A percentile compares a stretch with the other conserved stretches of the same genome.
Evolutionary conservation across 371 early-diverging fungal species (phyloP).

Genomic region (Rhizopus microsporus): DNA sequence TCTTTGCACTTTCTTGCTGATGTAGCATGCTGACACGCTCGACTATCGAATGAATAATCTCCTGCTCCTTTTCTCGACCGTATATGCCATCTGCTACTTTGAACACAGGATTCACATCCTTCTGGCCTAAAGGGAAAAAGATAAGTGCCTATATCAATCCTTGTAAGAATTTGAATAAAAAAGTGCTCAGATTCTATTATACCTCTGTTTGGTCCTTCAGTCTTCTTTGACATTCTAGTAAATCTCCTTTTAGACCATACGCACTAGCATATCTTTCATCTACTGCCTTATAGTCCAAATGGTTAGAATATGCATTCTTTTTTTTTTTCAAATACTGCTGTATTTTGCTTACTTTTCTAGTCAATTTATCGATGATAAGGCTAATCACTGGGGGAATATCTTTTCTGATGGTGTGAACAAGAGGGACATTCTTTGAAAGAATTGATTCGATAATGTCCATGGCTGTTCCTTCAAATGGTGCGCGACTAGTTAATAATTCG

Average conservation of each 20-base stretch:
- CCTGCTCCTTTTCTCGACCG: slow-evolving; percentile 41
- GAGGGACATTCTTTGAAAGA: slow-evolving; percentile 50
- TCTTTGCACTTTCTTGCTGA: slow-evolving; percentile 15
- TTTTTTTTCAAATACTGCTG: neutral
- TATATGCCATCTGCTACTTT: slow-evolving; percentile 39
- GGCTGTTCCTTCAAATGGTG: slow-evolving; percentile 51
- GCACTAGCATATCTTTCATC: slow-evolving; percentile 59
- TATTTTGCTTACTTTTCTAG: slow-evolving; percentile 43
- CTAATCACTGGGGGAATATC: slow-evolving; percentile 57
- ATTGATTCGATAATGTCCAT: slow-evolving; percentile 57
- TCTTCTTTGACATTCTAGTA: slow-evolving; percentile 47
- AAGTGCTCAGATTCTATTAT: slow-evolving; percentile 11
- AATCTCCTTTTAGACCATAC: slow-evolving; percentile 56
- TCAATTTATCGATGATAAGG: slow-evolving; percentile 57
- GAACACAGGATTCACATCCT: slow-evolving; percentile 47
- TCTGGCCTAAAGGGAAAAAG: slow-evolving; percentile 39
- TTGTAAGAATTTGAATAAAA: neutral
- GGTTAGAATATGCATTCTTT: neutral
- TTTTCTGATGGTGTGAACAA: slow-evolving; percentile 43
- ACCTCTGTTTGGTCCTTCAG: slow-evolving; percentile 21
- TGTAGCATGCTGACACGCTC: slow-evolving; percentile 24
- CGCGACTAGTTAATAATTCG: slow-evolving; percentile 46
- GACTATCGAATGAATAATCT: slow-evolving; percentile 31
- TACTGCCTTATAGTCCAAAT: slow-evolving; percentile 38
- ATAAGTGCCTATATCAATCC: slow-evolving; percentile 22